A percentile compares a stretch with the other conserved stretches of the same genome.
phyloP scores from a whole-genome alignment of 202 grass and related monocot genomes.

The Carex sylvatica region DNA sequence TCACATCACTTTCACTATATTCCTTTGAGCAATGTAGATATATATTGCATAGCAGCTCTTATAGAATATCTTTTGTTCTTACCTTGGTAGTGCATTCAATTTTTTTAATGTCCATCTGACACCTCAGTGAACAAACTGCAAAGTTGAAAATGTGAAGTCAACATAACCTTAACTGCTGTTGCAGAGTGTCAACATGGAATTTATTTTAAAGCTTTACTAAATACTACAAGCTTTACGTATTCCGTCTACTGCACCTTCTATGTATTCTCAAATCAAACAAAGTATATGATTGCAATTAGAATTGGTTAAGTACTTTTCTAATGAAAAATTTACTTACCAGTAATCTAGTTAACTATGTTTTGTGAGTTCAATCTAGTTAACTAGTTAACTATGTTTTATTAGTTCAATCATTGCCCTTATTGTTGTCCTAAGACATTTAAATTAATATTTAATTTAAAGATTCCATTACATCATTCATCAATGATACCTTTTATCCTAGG shows the following conservation, averaged over 20 bases:
- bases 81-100: background rate
- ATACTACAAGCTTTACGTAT: background rate
- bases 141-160: background rate
- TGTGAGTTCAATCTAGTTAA: background rate
- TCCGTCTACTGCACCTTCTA: background rate
- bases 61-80: background rate
- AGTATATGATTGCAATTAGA: background rate
- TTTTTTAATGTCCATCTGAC: conserved; percentile 1
- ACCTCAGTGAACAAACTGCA: background rate
- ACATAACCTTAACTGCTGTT: background rate
- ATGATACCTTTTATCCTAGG: background rate
- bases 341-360: too few species aligned
- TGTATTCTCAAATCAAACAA: background rate
- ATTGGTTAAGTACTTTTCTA: background rate
- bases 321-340: background rate
- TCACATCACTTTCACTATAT: conserved; percentile 10
- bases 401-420: background rate
- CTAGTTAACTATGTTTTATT: background rate
- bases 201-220: background rate
- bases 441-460: background rate
- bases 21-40: background rate
- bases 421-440: background rate
- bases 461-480: background rate
- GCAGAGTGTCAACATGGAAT: conserved; percentile 11
- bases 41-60: background rate